phyloP scores from a whole-genome alignment of 2,329 filamentous ascomycete species.

The Colletotrichum gloeosporioides region DNA sequence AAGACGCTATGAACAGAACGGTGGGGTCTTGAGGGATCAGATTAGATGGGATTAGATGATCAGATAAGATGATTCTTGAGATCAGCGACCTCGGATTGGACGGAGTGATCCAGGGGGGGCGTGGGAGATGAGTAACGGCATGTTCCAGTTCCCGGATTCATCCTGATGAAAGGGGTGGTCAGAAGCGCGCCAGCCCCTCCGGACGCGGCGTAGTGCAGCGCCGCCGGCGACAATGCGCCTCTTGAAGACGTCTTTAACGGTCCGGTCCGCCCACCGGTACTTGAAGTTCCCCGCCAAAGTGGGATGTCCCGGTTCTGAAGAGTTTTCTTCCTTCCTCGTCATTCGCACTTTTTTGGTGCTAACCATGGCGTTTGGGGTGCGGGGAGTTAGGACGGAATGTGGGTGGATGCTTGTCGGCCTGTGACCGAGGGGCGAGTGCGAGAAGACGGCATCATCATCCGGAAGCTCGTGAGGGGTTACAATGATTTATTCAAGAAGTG shows the following conservation, averaged over 20 bases:
- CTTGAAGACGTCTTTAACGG: not conserved
- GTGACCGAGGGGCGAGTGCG: not conserved
- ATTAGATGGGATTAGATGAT: conserved; percentile 22
- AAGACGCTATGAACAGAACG: not conserved
- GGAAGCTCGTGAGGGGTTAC: not conserved
- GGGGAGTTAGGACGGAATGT: not conserved
- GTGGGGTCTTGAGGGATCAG: not conserved
- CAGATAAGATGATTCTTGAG: conserved; percentile 12
- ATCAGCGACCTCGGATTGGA: conserved; percentile 6
- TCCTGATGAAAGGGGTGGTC: not conserved
- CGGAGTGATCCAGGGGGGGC: not conserved
- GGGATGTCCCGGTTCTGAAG: not conserved
- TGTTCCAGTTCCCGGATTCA: not conserved
- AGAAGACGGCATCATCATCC: not conserved
- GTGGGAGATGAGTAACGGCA: not conserved
- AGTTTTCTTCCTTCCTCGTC: not conserved
- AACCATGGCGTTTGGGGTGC: not conserved
- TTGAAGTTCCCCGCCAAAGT: not conserved
- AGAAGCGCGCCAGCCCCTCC: not conserved
- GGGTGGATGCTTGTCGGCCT: not conserved
- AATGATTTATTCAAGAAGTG: not conserved
- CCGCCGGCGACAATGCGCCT: not conserved
- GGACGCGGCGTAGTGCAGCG: not conserved
- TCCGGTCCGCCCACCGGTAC: conserved; percentile 7
- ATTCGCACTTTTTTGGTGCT: not conserved